These are phyloP conservation scores for Aspergillus sp. DNA, from an alignment of 2,329 filamentous ascomycete genomes.

Conservation along the genomic window DNA sequence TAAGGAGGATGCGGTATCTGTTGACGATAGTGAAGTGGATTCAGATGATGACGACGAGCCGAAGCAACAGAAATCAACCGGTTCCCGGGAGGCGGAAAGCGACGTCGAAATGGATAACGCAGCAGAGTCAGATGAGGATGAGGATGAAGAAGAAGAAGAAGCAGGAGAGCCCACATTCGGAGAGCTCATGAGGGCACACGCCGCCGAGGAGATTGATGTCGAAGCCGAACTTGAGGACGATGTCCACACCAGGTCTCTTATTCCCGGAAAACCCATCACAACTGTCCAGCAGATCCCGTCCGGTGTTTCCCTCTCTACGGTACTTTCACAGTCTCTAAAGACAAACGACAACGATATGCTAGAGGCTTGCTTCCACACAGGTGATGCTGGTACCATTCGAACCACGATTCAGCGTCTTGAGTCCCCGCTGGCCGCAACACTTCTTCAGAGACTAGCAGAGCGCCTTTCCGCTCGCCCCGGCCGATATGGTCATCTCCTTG, in stretches of 20 bases:
- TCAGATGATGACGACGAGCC: slow-evolving; percentile 28
- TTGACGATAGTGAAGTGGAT: slow-evolving; percentile 30
- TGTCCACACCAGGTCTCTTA: slow-evolving; percentile 49
- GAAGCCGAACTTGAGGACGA: slow-evolving; percentile 53
- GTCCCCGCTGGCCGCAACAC: slow-evolving; percentile 75
- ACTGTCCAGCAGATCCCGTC: slow-evolving; percentile 64
- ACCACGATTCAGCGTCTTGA: slow-evolving; percentile 90
- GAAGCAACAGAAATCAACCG: slow-evolving; percentile 26
- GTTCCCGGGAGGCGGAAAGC: slow-evolving; percentile 25
- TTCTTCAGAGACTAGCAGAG: slow-evolving; percentile 84
- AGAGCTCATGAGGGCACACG: slow-evolving; percentile 74
- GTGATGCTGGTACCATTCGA: slow-evolving; percentile 75
- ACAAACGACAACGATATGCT: slow-evolving; percentile 90
- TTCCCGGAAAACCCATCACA: slow-evolving; percentile 50
- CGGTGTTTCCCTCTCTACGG: slow-evolving; percentile 82
- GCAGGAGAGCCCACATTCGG: slow-evolving; percentile 75
- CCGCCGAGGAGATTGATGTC: slow-evolving; percentile 77
- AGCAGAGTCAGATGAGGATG: slow-evolving; percentile 43
- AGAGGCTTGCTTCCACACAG: slow-evolving; percentile 86
- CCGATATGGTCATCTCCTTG: slow-evolving; percentile 85
- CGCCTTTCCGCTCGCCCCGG: slow-evolving; percentile 86
- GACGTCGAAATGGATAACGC: slow-evolving; percentile 40
- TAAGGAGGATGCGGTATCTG: slow-evolving; percentile 40
- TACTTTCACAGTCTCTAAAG: slow-evolving; percentile 89
- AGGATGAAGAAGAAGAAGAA: slow-evolving; percentile 48